These are phyloP conservation scores for Xylariaceae sp. DNA, from an alignment of 2,329 filamentous ascomycete species.

Conservation along the genomic window DNA sequence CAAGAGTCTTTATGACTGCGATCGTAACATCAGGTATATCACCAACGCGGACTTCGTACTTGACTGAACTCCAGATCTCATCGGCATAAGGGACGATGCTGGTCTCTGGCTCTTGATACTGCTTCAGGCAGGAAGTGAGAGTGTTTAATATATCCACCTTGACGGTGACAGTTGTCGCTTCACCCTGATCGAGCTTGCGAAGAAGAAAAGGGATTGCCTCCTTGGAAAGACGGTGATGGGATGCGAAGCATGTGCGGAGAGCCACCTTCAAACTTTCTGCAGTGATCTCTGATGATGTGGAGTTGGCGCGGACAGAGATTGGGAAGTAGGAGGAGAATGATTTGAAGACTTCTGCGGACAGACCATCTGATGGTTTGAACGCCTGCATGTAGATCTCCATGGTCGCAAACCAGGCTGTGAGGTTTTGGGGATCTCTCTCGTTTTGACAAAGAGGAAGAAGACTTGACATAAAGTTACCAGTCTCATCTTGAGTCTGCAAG, in stretches of 20 bases:
- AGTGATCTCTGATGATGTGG: slow-evolving; percentile 47
- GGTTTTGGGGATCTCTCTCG: slow-evolving; percentile 54
- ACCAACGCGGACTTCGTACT: slow-evolving; percentile 60
- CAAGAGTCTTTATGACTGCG: slow-evolving; percentile 52
- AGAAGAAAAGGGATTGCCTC: slow-evolving; percentile 51
- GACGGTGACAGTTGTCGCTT: slow-evolving; percentile 54
- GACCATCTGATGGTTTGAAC: slow-evolving; percentile 43
- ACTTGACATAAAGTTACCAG: slow-evolving; percentile 44
- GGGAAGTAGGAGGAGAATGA: slow-evolving; percentile 59
- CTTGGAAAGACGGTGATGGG: slow-evolving; percentile 43
- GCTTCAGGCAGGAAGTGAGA: slow-evolving; percentile 48
- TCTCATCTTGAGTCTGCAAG: slow-evolving; percentile 40
- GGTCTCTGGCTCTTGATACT: slow-evolving; percentile 44
- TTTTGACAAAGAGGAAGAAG: slow-evolving; percentile 49
- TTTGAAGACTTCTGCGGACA: slow-evolving; percentile 49
- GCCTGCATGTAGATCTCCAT: slow-evolving; percentile 42
- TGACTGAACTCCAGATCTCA: slow-evolving; percentile 56
- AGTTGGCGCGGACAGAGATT: slow-evolving; percentile 52
- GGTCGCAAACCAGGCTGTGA: slow-evolving; percentile 55
- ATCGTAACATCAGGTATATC: slow-evolving; percentile 56
- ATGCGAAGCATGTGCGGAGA: slow-evolving; percentile 51
- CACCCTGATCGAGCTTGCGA: slow-evolving; percentile 55
- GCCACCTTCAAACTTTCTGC: slow-evolving; percentile 53
- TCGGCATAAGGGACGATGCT: slow-evolving; percentile 47
- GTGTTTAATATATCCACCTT: slow-evolving; percentile 58